A percentile compares a stretch with the other conserved stretches of the same genome.
Evolutionary conservation across 78 protist genomes (phyloP).

Genomic region (Creolimax fragrantissima): DNA sequence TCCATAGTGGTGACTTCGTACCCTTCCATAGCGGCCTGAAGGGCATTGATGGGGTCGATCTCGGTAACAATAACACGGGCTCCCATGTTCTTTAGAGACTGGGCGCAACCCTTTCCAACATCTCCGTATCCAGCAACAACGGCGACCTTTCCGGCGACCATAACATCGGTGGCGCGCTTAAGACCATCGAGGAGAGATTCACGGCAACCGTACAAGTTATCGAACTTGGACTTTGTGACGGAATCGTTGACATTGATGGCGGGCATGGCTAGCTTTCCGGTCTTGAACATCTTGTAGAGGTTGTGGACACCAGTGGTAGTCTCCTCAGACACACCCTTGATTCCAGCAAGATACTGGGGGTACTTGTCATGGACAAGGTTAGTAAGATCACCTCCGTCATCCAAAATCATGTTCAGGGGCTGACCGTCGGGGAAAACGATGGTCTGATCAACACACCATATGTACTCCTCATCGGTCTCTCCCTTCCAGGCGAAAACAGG

Average conservation of each 20-base stretch:
- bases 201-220: constrained; percentile 98
- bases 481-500: constrained; percentile 98
- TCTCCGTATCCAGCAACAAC: constrained; percentile 97
- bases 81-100: constrained; percentile 75
- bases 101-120: constrained; percentile 98
- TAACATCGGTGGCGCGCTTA: constrained; percentile 98
- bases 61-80: constrained; percentile 92
- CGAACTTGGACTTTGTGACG: constrained; percentile 98
- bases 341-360: constrained; percentile 52
- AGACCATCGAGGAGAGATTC: constrained; percentile 97
- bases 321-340: constrained; percentile 97
- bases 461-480: constrained; percentile 97
- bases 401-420: constrained; percentile 84
- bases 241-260: constrained; percentile 99
- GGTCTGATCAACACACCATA: constrained; percentile 86
- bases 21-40: constrained; percentile 98
- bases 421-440: constrained; percentile 72
- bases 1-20: constrained; percentile 86
- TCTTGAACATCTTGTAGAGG: constrained; percentile 78
- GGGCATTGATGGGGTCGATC: constrained; percentile 99
- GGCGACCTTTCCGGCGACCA: constrained; percentile 95
- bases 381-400: constrained; percentile 99
- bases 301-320: constrained; percentile 99
- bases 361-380: constrained; percentile 84
- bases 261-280: constrained; percentile 85